Conservation (phyloP, 495 filamentous ascomycete genomes). For the Penicillium longicatenatum region DNA sequence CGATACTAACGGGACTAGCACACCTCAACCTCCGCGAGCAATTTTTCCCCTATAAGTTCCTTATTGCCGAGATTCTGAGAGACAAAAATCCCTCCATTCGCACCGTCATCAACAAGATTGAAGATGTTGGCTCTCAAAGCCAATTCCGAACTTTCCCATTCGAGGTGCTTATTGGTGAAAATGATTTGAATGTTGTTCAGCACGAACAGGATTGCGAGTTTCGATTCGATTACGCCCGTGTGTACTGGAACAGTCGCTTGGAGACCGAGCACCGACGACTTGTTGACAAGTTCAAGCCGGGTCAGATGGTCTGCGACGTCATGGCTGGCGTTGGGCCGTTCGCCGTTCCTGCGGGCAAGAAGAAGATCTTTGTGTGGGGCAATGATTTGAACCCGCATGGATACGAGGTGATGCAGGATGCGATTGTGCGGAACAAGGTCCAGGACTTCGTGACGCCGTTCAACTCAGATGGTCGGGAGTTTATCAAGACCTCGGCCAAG, state of each 20-base stretch:
- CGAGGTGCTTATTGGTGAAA: slow-evolving; percentile 81
- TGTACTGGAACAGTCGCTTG: slow-evolving; percentile 96
- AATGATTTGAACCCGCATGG: slow-evolving; percentile 97
- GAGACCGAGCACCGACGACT: slow-evolving; percentile 85
- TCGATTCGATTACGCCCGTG: slow-evolving; percentile 64
- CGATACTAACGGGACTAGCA: slow-evolving; percentile 41
- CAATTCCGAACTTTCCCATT: slow-evolving; percentile 91
- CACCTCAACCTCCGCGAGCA: slow-evolving; percentile 87
- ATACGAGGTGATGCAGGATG: slow-evolving; percentile 66
- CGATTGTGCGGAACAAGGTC: slow-evolving; percentile 80
- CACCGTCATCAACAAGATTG: slow-evolving; percentile 95
- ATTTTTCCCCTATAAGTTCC: slow-evolving; percentile 76
- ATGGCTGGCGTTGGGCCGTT: slow-evolving; percentile 99
- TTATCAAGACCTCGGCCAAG: slow-evolving; percentile 71
- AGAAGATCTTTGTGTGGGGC: slow-evolving; percentile 90
- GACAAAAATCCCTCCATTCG: slow-evolving; percentile 81
- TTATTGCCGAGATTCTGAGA: slow-evolving; percentile 80
- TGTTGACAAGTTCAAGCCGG: slow-evolving; percentile 72
- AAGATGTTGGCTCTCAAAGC: slow-evolving; percentile 80
- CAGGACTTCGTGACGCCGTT: slow-evolving; percentile 71
- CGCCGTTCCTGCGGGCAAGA: slow-evolving; percentile 87
- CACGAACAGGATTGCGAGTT: slow-evolving; percentile 54
- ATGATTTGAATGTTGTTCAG: slow-evolving; percentile 78
- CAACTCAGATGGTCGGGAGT: slow-evolving; percentile 76
- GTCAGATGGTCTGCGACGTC: slow-evolving; percentile 91